Evolutionary conservation across 2,329 filamentous ascomycete species (phyloP), one percentile per base, ranked within the genome.

Genomic region (Colletotrichum musicola): DNA sequence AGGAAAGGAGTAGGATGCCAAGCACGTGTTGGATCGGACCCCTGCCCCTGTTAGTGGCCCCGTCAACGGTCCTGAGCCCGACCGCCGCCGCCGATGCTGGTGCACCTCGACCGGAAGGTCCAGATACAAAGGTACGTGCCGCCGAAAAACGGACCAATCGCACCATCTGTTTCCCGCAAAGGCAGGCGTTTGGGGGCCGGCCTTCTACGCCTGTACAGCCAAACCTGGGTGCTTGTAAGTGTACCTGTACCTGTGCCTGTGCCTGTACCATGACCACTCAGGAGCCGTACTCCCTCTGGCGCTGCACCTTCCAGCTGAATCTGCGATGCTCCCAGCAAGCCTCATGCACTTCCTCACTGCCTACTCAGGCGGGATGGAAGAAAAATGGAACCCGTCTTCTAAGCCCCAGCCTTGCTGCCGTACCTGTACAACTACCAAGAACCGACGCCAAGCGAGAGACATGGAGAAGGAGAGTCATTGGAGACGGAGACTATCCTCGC

Each of bases 401-500:
- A 55, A 60, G 61, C 42, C 55, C 55, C 54, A 50, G 62, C 40
- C 61, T 54, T 58, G 62, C 61, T 50, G 49, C 49, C 10, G 50
- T 42, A 55, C 46, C 42, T 50, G 61, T 54, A 68, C 61, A 20
- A 63, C 30, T 14, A 7, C 30, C 22, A 20, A 25, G 30, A 35
- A 35, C 30, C 30, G 30, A 35, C 7, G 30, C 30, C 30, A 35
- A 35, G 30, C 30, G 30, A 25, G 30, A 35, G 30, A 35, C 22
- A 25, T 4, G 4, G 22, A 25, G 22, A 25, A 25, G 22, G 22
- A 25, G 22, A 25, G 22, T 4, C 22, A 25, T 4, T 35, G 30
- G 6, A 35, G 30, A 35, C 12, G 30, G 30, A 3, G 10, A 20
- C 18, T 18, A 20, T 44, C 44, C 42, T 40, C 49, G 47, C 13